phyloP scores from a whole-genome alignment of 208 protist species.

The Trypanosoma scelopori region DNA sequence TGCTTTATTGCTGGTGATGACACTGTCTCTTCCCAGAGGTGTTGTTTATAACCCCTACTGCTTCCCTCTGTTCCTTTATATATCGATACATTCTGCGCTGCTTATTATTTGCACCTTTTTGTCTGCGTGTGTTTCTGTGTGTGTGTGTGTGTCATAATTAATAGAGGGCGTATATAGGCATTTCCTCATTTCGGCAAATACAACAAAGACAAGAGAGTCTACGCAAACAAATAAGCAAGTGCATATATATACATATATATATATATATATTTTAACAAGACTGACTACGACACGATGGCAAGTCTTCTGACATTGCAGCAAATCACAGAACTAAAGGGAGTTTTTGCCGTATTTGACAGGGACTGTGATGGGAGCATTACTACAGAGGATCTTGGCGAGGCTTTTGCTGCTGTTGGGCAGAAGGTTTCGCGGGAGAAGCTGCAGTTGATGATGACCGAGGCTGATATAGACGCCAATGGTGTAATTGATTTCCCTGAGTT shows the following conservation, averaged over 20 bases:
- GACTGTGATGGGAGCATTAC: constrained; percentile 98
- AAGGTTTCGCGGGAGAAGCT: constrained; percentile 93
- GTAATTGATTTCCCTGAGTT: constrained; percentile 98
- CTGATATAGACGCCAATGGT: constrained; percentile 97
- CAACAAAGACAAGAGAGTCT: too few species aligned
- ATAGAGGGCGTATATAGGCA: neutral
- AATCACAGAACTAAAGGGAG: constrained; percentile 99
- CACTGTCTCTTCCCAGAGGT: too few species aligned
- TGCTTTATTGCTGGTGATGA: too few species aligned
- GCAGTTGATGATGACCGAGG: constrained; percentile 95
- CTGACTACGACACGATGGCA: constrained; percentile 48
- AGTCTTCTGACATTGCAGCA: constrained; percentile 97
- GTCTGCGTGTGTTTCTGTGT: neutral
- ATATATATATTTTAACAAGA: constrained; percentile 3
- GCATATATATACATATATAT: too few species aligned
- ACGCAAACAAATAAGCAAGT: too few species aligned
- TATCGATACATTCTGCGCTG: constrained; percentile 1
- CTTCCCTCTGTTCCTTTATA: constrained; percentile 3
- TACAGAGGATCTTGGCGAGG: constrained; percentile 98
- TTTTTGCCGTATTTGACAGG: constrained; percentile 99
- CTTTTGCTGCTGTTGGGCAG: constrained; percentile 99
- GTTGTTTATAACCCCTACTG: neutral
- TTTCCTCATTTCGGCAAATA: neutral
- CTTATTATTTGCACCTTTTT: constrained; percentile 17
- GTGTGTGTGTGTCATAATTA: too few species aligned